Evolutionary conservation across 257 asterid genomes (phyloP), one percentile per base, ranked within the genome.

Genomic region (Perilla frutescens): DNA sequence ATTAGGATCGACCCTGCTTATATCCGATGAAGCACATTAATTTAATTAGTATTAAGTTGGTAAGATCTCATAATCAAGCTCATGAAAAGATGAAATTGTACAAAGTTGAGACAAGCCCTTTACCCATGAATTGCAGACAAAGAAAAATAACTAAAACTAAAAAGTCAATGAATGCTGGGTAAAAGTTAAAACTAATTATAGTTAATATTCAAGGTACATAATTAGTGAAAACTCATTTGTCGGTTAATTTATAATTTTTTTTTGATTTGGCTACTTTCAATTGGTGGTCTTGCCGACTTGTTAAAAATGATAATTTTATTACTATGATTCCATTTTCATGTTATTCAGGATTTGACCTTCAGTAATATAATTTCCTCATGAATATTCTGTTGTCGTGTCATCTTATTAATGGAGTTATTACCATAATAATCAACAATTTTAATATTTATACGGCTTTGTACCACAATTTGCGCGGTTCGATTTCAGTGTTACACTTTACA

Each of bases 161-260:
- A 15, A 60, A n/a, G 67, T 34, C 36, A 50, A 61, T 51, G 32
- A 15, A n/a, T 63, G 72, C 32, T 39, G 48, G 58, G 49, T 69
- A 49, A 76, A 76, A 76, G 70, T 43, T 68, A 34, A 14, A 50
- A 61, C 60, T 36, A 62, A 77, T 62, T 47, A 77, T 76, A 15
- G 41, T 41, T 51, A 9, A 58, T n/a, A 20, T 20, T 20, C 44
- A 61, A 8, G 39, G 49, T 31, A 32, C 11, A 69, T 57, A 34
- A 34, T 76, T 31, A 69, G 75, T 68, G 76, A 72, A 70, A 13
- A 34, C 41, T 12, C 3, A 39, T 51, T 20, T n/a, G 32, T 31
- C 9, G n/a, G 50, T 73, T 12, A 12, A 4, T 55, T 59, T 62
- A 45, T 62, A 37, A 14, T 6, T 59, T 56, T 44, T 44, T 34